Evolutionary conservation across 2,329 filamentous ascomycete species (phyloP), one percentile per base, ranked within the genome.

Genomic region (Eurotiales sp.): DNA sequence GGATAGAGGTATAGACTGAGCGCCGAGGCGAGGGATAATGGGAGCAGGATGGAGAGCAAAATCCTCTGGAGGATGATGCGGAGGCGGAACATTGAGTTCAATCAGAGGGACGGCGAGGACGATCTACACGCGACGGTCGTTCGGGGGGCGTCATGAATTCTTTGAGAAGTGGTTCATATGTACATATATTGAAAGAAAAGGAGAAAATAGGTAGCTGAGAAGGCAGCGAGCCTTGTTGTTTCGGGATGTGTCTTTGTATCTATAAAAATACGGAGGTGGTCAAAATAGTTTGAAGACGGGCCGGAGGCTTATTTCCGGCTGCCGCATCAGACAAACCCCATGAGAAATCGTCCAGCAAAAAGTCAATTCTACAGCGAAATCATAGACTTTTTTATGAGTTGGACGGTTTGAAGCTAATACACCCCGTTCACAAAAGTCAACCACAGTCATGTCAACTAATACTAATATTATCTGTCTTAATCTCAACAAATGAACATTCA

Each of bases 1-100:
- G 93, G 91, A 66, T 95, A 97, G 34, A 92, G 76, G 73, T 96
- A 96, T 48, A 97, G 79, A 72, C 91, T 95, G 58, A 84, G 61
- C 46, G 87, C 89, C 63, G 82, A 81, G 57, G 82, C 71, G 64
- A 92, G 61, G 53, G 87, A 85, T 64, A 92, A 64, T 44, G 88
- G 84, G 40, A 87, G 64, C 32, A 84, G 69, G 56, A 79, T 62
- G 62, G 71, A 63, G 39, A 43, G 36, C 64, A 77, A 72, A 55
- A 76, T 58, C 61, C 65, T 63, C 62, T 72, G 68, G 50, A 80
- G 64, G 52, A 77, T 53, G 56, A 59, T 61, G 64, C 72, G 78
- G 65, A 76, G 65, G n/a, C n/a, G n/a, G 62, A 67, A 76, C 78
- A 82, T 82, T 61, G 68, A 53, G 45, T 36, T 43, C n/a, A n/a